A percentile compares a stretch with the other conserved stretches of the same genome.
Evolutionary conservation across 805 yeast genomes (phyloP).

Genomic region (Metschnikowia anglica): DNA sequence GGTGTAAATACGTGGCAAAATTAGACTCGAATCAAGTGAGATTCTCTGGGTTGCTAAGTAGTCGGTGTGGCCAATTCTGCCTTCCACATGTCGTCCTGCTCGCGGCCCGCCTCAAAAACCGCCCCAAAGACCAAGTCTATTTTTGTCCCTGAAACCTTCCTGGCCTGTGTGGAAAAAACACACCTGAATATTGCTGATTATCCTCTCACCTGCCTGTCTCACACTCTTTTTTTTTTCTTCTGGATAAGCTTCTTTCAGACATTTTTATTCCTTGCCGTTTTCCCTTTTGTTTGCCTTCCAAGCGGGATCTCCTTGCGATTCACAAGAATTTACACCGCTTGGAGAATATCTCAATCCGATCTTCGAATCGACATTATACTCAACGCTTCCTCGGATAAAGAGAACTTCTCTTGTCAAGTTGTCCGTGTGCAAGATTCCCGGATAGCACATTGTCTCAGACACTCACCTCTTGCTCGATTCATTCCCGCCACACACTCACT

Average conservation of each 20-base stretch:
- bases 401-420: background rate
- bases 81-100: no score
- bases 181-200: constrained; percentile 6
- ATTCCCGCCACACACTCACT: background rate
- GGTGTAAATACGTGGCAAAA: no score
- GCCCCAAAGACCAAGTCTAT: constrained; percentile 1
- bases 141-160: constrained; percentile 8
- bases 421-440: background rate
- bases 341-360: background rate
- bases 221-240: background rate
- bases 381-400: background rate
- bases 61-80: no score
- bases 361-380: background rate
- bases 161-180: constrained; percentile 10
- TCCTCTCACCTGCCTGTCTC: constrained; percentile 4
- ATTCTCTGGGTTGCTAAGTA: no score
- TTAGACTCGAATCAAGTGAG: no score
- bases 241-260: background rate
- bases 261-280: background rate
- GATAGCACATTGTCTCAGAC: no score
- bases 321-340: no score
- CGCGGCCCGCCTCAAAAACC: no score
- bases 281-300: background rate
- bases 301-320: background rate
- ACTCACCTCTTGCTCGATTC: no score